A percentile compares a stretch with the other conserved stretches of the same genome.
phyloP scores from a whole-genome alignment of 1,284 basidiomycete species.

The Earliella scabrosa region DNA sequence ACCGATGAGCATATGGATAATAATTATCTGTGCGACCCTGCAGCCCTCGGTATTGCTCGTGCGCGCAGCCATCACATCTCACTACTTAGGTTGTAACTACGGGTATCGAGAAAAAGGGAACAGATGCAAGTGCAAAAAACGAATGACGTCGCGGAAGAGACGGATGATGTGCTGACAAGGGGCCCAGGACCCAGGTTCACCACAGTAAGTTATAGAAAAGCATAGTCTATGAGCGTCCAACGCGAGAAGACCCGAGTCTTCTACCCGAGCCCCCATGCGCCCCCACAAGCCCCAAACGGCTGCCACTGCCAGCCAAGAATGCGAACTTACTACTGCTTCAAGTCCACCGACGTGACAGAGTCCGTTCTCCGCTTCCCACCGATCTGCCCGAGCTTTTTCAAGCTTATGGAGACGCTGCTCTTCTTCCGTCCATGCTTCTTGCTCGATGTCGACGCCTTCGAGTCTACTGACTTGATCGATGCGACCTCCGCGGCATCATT shows the following conservation, averaged over 20 bases:
- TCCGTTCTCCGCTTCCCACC: slow-evolving; percentile 56
- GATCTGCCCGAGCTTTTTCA: slow-evolving; percentile 59
- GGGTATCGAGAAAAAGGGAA: slow-evolving; percentile 26
- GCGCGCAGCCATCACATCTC: slow-evolving; percentile 18
- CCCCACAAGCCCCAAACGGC: slow-evolving; percentile 4
- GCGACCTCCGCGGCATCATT: slow-evolving; percentile 21
- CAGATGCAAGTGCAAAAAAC: slow-evolving; percentile 27
- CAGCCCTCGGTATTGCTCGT: slow-evolving; percentile 2
- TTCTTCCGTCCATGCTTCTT: slow-evolving; percentile 54
- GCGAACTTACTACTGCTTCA: slow-evolving; percentile 12
- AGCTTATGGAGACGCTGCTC: slow-evolving; percentile 50
- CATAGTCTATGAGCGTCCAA: slow-evolving; percentile 28
- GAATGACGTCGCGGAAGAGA: slow-evolving; percentile 20
- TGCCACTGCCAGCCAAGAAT: not conserved
- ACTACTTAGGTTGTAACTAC: slow-evolving; percentile 30
- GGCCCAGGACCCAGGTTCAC: slow-evolving; percentile 1
- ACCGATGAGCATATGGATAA: slow-evolving; percentile 12
- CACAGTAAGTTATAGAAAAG: slow-evolving; percentile 20
- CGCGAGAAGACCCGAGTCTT: not conserved
- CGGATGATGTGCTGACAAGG: slow-evolving; percentile 10
- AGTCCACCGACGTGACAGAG: slow-evolving; percentile 46
- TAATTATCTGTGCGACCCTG: slow-evolving; percentile 14
- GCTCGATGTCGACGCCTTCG: slow-evolving; percentile 20
- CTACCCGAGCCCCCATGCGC: not conserved
- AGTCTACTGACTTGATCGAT: slow-evolving; percentile 33